Conservation (phyloP, 78 protist genomes). For the Emiliania huxleyi region DNA sequence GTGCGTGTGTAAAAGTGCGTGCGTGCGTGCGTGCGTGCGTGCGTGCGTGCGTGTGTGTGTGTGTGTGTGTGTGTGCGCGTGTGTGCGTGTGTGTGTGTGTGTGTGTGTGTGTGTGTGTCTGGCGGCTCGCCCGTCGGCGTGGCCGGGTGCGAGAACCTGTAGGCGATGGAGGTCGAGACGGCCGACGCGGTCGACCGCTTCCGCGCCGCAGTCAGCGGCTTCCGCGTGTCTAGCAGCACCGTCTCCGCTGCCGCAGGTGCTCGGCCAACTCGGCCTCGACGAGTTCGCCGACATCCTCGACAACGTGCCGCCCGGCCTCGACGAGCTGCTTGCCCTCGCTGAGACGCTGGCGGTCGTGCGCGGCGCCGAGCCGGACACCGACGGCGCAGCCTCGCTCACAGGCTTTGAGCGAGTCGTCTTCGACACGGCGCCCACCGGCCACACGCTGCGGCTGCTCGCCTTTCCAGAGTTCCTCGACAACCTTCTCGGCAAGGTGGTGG, state of each 20-base stretch:
- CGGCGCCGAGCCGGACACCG: background rate
- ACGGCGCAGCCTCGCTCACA: no score
- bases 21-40: no score
- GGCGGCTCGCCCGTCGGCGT: constrained; percentile 19
- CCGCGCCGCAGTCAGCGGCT: constrained; percentile 4
- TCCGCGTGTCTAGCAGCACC: background rate
- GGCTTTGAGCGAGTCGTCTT: constrained; percentile 7
- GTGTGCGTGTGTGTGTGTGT: no score
- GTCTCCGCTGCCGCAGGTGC: constrained; percentile 12
- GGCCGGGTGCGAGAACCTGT: background rate
- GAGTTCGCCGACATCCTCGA: constrained; percentile 42
- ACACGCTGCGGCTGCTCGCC: constrained; percentile 55
- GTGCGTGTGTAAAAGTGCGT: no score
- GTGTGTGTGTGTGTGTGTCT: no score
- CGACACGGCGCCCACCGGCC: constrained; percentile 67
- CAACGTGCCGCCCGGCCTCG: constrained; percentile 40
- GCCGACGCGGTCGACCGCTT: background rate
- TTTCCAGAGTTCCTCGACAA: constrained; percentile 44
- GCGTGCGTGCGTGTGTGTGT: no score
- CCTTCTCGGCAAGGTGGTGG: constrained; percentile 20
- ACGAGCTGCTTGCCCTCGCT: constrained; percentile 43
- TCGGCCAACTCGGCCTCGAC: constrained; percentile 24
- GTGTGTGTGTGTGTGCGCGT: no score
- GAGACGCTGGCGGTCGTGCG: background rate
- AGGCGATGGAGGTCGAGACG: constrained; percentile 50